Percentiles rank a stretch among this genome's conserved stretches.
Conservation (phyloP, 2,329 filamentous ascomycete species). For the Neonectria magnoliae region DNA sequence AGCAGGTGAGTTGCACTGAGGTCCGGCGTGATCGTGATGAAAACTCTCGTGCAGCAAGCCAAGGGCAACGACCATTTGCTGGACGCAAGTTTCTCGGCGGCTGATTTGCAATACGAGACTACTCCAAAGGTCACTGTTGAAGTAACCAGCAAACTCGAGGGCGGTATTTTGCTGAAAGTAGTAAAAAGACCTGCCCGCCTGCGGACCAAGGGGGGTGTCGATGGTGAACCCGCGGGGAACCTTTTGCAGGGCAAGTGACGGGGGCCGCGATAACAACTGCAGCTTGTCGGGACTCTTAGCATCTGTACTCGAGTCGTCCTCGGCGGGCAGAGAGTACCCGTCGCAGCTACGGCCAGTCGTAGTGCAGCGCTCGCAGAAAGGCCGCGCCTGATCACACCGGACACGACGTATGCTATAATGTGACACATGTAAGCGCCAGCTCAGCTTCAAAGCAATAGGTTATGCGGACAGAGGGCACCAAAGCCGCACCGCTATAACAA, state of each 20-base stretch:
- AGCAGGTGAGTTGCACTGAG: background rate
- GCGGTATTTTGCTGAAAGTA: conserved; percentile 30
- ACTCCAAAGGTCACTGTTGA: conserved; percentile 31
- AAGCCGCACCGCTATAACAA: background rate
- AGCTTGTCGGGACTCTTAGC: background rate
- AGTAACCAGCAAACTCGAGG: conserved; percentile 28
- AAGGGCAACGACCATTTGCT: conserved; percentile 30
- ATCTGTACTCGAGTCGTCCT: background rate
- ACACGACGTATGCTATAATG: conserved; percentile 29
- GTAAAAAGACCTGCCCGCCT: conserved; percentile 19
- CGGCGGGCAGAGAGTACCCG: conserved; percentile 7
- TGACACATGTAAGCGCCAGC: background rate
- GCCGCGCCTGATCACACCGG: conserved; percentile 27
- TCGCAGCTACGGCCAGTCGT: conserved; percentile 27
- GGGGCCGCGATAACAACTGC: background rate
- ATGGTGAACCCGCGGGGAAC: background rate
- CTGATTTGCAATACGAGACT: conserved; percentile 30
- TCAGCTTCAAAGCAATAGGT: background rate
- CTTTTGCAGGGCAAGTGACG: background rate
- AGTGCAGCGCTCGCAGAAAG: conserved; percentile 25
- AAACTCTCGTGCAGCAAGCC: conserved; percentile 31
- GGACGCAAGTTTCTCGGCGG: conserved; percentile 29
- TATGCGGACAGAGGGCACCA: background rate
- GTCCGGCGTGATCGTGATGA: conserved; percentile 7
- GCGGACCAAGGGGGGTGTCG: background rate